Conservation (phyloP, 768 basidiomycete species). For the Cantharellus anzutake region DNA sequence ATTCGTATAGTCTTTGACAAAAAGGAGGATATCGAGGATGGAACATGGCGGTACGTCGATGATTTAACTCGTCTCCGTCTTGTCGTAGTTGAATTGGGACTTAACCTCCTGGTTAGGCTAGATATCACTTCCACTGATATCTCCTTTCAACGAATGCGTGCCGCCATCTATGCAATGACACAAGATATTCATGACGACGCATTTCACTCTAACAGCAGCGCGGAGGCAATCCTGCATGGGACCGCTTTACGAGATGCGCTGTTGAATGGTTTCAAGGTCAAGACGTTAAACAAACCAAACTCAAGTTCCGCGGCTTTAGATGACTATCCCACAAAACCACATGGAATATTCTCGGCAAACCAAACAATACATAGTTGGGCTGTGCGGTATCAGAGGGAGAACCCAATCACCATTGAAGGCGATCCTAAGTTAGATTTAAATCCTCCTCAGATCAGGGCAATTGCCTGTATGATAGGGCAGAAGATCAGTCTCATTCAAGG, state of each 20-base stretch:
- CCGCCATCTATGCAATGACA: slow-evolving; percentile 39
- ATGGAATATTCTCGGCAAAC: slow-evolving; percentile 49
- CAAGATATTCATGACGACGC: slow-evolving; percentile 20
- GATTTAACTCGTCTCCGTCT: too few relatives aligned
- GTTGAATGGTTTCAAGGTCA: slow-evolving; percentile 32
- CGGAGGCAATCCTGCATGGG: slow-evolving; percentile 42
- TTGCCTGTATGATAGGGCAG: slow-evolving; percentile 74
- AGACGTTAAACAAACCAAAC: slow-evolving; percentile 22
- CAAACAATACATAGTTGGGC: slow-evolving; percentile 72
- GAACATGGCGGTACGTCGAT: slow-evolving; percentile 27
- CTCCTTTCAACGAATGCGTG: slow-evolving; percentile 46
- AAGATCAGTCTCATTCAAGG: slow-evolving; percentile 71
- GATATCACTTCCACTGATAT: slow-evolving; percentile 55
- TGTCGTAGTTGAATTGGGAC: too few relatives aligned
- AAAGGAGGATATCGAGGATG: slow-evolving; percentile 24
- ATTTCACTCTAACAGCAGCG: slow-evolving; percentile 9
- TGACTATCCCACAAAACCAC: too few relatives aligned
- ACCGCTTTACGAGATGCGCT: slow-evolving; percentile 56
- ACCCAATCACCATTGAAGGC: slow-evolving; percentile 51
- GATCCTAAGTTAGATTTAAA: slow-evolving; percentile 65
- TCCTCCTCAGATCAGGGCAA: slow-evolving; percentile 54
- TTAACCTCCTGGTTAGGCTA: too few relatives aligned
- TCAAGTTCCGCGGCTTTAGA: slow-evolving; percentile 19
- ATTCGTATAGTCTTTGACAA: slow-evolving; percentile 41
- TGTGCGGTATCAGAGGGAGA: slow-evolving; percentile 34